phyloP scores from a whole-genome alignment of 1,284 basidiomycete species.

The Athelia psychrophila region DNA sequence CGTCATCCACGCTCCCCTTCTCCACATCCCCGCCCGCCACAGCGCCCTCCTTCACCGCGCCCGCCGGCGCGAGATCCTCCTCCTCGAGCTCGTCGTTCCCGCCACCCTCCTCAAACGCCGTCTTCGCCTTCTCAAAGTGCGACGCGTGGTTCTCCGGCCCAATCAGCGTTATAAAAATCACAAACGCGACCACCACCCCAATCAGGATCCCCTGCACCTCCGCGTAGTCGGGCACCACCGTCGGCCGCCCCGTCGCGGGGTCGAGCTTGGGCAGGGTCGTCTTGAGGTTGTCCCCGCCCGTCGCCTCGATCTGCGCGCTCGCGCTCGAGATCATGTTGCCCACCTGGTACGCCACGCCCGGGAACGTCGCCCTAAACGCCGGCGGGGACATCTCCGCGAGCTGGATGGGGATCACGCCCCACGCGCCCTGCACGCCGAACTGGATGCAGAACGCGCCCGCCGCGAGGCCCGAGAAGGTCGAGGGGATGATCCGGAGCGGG shows the following conservation, averaged over 20 bases:
- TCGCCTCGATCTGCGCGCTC: slow-evolving; percentile 89
- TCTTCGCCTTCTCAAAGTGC: slow-evolving; percentile 81
- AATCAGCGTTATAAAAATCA: slow-evolving; percentile 63
- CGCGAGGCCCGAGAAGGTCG: slow-evolving; percentile 58
- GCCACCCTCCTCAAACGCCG: slow-evolving; percentile 77
- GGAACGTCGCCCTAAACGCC: slow-evolving; percentile 92
- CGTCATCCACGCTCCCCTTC: too few relatives aligned
- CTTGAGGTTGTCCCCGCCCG: slow-evolving; percentile 57
- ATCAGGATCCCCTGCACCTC: slow-evolving; percentile 87
- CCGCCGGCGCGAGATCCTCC: slow-evolving; percentile 1
- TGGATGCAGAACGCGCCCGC: slow-evolving; percentile 87
- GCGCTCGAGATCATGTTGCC: slow-evolving; percentile 89
- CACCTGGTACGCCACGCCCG: slow-evolving; percentile 88
- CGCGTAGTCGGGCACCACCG: slow-evolving; percentile 76
- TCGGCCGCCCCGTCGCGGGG: slow-evolving; percentile 39
- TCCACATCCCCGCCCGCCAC: too few relatives aligned
- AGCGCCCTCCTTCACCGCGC: too few relatives aligned
- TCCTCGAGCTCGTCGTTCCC: slow-evolving; percentile 42
- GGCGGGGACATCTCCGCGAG: slow-evolving; percentile 90
- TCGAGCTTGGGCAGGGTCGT: too few relatives aligned
- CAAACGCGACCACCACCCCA: slow-evolving; percentile 68
- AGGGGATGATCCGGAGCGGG: slow-evolving; percentile 84
- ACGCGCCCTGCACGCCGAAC: slow-evolving; percentile 82
- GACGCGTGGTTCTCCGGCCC: slow-evolving; percentile 81
- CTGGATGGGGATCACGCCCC: slow-evolving; percentile 85